These are phyloP conservation scores for Malassezia restricta DNA, from an alignment of 1,284 basidiomycete species.

Conservation along the genomic window DNA sequence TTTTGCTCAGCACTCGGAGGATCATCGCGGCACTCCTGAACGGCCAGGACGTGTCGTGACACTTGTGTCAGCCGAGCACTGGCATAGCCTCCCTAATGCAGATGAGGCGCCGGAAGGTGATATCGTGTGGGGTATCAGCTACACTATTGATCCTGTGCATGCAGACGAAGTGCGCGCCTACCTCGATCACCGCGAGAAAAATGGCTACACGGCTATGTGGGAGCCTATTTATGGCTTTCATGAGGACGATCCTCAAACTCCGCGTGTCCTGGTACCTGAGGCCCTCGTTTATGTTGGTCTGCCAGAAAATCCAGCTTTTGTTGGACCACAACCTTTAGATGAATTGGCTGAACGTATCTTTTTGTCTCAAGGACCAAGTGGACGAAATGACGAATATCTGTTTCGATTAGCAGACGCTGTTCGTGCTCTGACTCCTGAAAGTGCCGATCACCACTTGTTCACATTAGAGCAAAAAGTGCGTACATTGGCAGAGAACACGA, in stretches of 20 bases:
- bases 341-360: constrained; percentile 59
- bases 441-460: constrained; percentile 63
- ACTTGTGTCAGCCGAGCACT: constrained; percentile 68
- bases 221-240: constrained; percentile 16
- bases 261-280: constrained; percentile 51
- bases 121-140: constrained; percentile 72
- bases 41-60: constrained; percentile 66
- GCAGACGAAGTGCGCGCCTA: constrained; percentile 65
- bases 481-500: constrained; percentile 17
- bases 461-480: constrained; percentile 55
- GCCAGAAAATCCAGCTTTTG: constrained; percentile 66
- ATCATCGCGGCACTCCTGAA: constrained; percentile 52
- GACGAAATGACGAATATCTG: constrained; percentile 70
- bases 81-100: constrained; percentile 48
- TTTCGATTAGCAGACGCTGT: constrained; percentile 61
- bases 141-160: constrained; percentile 66
- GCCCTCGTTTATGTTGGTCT: constrained; percentile 62
- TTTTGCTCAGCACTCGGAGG: constrained; percentile 74
- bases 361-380: constrained; percentile 65
- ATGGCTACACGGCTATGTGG: constrained; percentile 39
- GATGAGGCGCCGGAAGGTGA: constrained; percentile 50
- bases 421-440: constrained; percentile 59
- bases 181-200: constrained; percentile 73
- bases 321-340: constrained; percentile 65
- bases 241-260: background rate